Evolutionary conservation across 805 yeast species (phyloP), one percentile per base, ranked within the genome.

Genomic region (Ogataea methylovora): DNA sequence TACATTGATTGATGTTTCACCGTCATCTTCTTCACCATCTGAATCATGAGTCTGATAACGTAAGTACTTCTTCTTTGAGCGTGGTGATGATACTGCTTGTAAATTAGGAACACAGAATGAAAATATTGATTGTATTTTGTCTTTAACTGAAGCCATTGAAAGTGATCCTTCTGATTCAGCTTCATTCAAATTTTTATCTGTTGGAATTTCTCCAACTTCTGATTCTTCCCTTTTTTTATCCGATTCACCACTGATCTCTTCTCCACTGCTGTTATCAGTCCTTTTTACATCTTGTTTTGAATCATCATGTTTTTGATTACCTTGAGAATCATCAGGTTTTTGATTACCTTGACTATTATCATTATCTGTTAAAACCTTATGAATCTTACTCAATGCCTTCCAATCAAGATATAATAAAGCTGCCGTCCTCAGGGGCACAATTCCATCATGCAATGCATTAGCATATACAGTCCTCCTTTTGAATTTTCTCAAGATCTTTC

Each of bases 341-440:
- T 17, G 30, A 13, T 35, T 16, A 19, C 28, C 24, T 10, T 23
- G n/a, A n/a, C n/a, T n/a, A n/a, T n/a, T 14, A 7, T 43, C 26
- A 7, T 32, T 34, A 6, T 36, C 24, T 26, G 42, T 40, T 33
- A 53, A 25, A 10, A 59, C 37, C 17, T 51, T 49, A 38, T 54
- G 54, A 26, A 79, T 80, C 31, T 68, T 66, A 3, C 71, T 62
- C 13, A 82, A 60, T 3, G 86, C 94, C 38, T 71, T 71, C 83
- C 94, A 87, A 54, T 92, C 97, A 11, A 92, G 56, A 49, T 81
- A 90, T 19, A 90, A 57, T 34, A 90, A 60, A 0, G 97, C 86
- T 0, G 95, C 78, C 0, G 98, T 92, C 33, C 97, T 64, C 45
- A 92, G 62, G 0, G 98, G 97, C 2, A 92, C 98, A 34, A 92